Evolutionary conservation across 805 yeast genomes (phyloP).

Genomic region (Debaryomyces maramus): DNA sequence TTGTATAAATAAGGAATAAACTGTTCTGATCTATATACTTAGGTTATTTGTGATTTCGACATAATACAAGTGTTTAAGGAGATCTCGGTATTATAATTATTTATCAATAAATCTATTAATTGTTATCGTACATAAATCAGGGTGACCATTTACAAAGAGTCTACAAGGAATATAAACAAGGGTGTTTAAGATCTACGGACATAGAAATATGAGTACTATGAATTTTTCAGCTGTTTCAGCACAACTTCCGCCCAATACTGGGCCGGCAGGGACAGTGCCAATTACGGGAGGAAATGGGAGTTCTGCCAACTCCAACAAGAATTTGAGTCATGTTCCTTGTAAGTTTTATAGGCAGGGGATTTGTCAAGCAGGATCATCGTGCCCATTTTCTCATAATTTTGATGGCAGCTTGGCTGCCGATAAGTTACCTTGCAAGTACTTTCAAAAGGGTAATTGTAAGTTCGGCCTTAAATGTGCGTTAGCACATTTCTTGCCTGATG

Average conservation of each 20-base stretch:
- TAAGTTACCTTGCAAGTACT: constrained; percentile 80
- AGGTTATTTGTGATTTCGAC: no score
- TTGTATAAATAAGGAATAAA: no score
- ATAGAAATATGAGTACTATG: constrained; percentile 12
- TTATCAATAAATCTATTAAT: no score
- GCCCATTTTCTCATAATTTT: constrained; percentile 85
- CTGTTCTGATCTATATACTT: no score
- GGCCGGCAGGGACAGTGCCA: constrained; percentile 32
- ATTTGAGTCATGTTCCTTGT: constrained; percentile 93
- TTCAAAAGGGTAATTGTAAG: constrained; percentile 94
- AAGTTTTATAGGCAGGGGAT: constrained; percentile 89
- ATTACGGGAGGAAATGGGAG: constrained; percentile 11
- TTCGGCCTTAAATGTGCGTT: constrained; percentile 93
- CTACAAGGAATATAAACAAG: no score
- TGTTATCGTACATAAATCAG: no score
- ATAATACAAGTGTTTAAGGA: no score
- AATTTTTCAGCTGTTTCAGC: constrained; percentile 15
- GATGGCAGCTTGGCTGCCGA: constrained; percentile 55
- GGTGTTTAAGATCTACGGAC: no score
- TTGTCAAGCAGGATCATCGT: constrained; percentile 90
- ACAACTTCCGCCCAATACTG: constrained; percentile 37
- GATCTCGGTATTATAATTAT: no score
- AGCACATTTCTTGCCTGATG: constrained; percentile 88
- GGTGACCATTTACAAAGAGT: no score
- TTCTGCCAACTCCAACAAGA: constrained; percentile 31